Evolutionary conservation across 768 basidiomycete genomes (phyloP).

Genomic region (Galerina marginata): DNA sequence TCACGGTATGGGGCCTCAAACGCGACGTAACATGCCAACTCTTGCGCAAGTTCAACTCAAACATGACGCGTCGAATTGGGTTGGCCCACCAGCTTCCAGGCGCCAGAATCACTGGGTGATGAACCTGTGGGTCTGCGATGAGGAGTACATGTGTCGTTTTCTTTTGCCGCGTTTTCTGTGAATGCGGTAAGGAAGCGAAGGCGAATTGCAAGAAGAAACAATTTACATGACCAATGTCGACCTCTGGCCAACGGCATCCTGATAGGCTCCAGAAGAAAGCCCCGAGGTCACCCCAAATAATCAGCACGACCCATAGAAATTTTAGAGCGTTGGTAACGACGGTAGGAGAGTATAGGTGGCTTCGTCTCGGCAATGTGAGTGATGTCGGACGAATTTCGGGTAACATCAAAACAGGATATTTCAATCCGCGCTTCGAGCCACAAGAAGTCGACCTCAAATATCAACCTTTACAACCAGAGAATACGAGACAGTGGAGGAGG

Average conservation of each 20-base stretch:
- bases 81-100: constrained; percentile 48
- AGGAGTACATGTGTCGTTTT: constrained; percentile 64
- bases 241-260: constrained; percentile 64
- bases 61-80: constrained; percentile 47
- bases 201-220: not conserved
- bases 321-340: constrained; percentile 47
- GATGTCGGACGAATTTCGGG: constrained; percentile 16
- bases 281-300: constrained; percentile 72
- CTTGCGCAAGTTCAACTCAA: constrained; percentile 67
- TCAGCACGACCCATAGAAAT: constrained; percentile 55
- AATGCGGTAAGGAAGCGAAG: not conserved
- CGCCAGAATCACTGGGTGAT: constrained; percentile 41
- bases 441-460: no score
- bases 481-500: no score
- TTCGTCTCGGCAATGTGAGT: constrained; percentile 18
- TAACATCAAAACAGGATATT: constrained; percentile 11
- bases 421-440: no score
- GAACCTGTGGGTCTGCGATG: constrained; percentile 72
- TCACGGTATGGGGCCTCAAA: constrained; percentile 64
- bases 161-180: constrained; percentile 9
- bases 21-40: constrained; percentile 69
- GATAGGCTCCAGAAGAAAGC: constrained; percentile 63
- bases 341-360: constrained; percentile 21
- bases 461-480: no score
- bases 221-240: constrained; percentile 31